A percentile compares a stretch with the other conserved stretches of the same genome.
Conservation (phyloP, 305 asterid genomes). For the Fraxinus greggii region DNA sequence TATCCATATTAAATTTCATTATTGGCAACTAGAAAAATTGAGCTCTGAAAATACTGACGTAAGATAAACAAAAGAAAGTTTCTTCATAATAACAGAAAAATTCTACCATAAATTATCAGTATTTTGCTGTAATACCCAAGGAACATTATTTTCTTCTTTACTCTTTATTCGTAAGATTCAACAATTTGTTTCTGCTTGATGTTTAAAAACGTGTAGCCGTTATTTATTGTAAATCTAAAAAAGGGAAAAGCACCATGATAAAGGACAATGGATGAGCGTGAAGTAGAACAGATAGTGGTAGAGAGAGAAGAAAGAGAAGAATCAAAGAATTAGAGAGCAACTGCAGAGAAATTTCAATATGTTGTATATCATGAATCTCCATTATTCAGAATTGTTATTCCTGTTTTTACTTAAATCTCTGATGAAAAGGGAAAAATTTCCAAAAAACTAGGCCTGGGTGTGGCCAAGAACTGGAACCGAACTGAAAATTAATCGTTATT, state of each 20-base stretch:
- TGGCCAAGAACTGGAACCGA: not conserved
- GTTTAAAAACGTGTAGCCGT: not conserved
- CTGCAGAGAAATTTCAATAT: not conserved
- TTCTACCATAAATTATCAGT: not conserved
- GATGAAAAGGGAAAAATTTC: not conserved
- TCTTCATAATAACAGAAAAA: not conserved
- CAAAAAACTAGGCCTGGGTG: not conserved
- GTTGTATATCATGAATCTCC: not conserved
- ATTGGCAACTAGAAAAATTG: not conserved
- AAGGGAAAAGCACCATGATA: not conserved
- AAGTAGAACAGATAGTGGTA: not conserved
- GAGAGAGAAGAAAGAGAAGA: not conserved
- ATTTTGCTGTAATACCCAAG: not conserved
- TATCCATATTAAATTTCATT: not conserved
- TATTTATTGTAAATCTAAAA: not conserved
- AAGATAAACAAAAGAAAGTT: not conserved
- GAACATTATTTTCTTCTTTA: not conserved
- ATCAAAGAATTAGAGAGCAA: not conserved
- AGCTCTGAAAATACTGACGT: constrained; percentile 1
- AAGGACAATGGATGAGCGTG: not conserved
- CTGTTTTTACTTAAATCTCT: not conserved
- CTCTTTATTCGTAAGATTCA: not conserved
- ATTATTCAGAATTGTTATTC: not conserved
- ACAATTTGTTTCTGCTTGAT: not conserved
- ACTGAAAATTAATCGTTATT: not conserved